Evolutionary conservation across 1,284 basidiomycete species (phyloP).

Genomic region (Ustilago cynodontis): DNA sequence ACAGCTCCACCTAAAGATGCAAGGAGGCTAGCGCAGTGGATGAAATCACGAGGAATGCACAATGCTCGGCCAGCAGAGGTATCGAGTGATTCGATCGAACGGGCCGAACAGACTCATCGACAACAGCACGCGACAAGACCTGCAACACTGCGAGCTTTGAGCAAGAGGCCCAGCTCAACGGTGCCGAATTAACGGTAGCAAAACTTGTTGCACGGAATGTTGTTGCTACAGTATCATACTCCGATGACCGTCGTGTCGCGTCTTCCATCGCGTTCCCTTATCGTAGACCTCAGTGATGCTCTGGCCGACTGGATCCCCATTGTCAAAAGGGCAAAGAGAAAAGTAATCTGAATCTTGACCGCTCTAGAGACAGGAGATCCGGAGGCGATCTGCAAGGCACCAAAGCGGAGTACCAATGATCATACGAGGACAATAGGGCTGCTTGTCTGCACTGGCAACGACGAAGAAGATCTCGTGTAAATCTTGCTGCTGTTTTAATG

Average conservation of each 20-base stretch:
- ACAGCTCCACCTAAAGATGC: background rate
- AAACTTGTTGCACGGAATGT: background rate
- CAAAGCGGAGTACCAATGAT: background rate
- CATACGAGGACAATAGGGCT: background rate
- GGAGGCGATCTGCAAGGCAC: constrained; percentile 1
- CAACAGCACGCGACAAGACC: too few species aligned
- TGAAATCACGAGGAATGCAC: background rate
- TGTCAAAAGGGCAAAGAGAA: background rate
- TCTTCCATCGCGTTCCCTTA: background rate
- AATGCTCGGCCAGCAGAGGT: constrained; percentile 6
- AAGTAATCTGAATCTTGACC: background rate
- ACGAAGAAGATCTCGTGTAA: background rate
- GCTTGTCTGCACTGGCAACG: background rate
- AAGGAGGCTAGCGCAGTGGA: background rate
- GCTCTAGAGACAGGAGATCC: background rate
- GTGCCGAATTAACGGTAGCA: too few species aligned
- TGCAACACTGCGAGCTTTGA: too few species aligned
- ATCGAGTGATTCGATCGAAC: too few species aligned
- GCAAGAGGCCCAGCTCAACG: too few species aligned
- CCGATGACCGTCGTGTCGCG: background rate
- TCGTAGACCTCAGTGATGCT: background rate
- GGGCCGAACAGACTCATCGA: too few species aligned
- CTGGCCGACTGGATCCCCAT: background rate
- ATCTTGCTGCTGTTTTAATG: background rate
- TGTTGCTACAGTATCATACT: background rate